Conservation (phyloP, 2,329 filamentous ascomycete species). For the Teratosphaeria pseudoeucalypti region DNA sequence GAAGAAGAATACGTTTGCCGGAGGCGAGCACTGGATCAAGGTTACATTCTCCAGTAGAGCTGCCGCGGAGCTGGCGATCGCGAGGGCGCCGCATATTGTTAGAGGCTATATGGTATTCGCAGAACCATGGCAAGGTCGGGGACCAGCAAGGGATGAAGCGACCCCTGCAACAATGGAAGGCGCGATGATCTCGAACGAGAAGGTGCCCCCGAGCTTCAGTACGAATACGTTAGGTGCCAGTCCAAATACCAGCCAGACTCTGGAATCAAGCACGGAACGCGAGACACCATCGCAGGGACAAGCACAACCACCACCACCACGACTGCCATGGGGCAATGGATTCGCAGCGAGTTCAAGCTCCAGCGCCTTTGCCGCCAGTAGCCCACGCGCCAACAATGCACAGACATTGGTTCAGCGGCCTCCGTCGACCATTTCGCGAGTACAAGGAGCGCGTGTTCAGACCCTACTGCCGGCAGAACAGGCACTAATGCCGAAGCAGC, state of each 20-base stretch:
- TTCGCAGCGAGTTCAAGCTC: background rate
- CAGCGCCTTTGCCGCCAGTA: background rate
- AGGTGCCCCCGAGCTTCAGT: slow-evolving; percentile 21
- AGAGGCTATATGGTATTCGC: slow-evolving; percentile 39
- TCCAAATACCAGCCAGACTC: slow-evolving; percentile 2
- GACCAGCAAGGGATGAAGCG: slow-evolving; percentile 33
- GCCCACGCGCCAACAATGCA: background rate
- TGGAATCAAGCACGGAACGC: background rate
- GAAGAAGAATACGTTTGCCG: slow-evolving; percentile 70
- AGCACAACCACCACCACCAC: background rate
- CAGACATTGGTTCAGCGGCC: background rate
- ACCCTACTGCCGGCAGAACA: slow-evolving; percentile 34
- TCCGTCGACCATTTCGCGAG: slow-evolving; percentile 1
- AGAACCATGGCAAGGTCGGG: slow-evolving; percentile 36
- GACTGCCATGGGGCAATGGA: slow-evolving; percentile 1
- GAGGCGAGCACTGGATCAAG: slow-evolving; percentile 81
- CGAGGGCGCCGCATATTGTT: slow-evolving; percentile 37
- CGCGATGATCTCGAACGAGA: slow-evolving; percentile 18
- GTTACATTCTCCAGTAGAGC: slow-evolving; percentile 41
- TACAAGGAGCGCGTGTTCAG: slow-evolving; percentile 29
- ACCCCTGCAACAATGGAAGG: slow-evolving; percentile 30
- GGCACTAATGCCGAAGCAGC: slow-evolving; percentile 38
- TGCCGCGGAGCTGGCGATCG: slow-evolving; percentile 39
- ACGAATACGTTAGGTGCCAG: slow-evolving; percentile 22
- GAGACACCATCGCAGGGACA: slow-evolving; percentile 2